Percentiles rank a stretch among this genome's conserved stretches.
These are phyloP conservation scores for Neopestalotiopsis sp. DNA, from an alignment of 2,329 filamentous ascomycete genomes.

Conservation along the genomic window DNA sequence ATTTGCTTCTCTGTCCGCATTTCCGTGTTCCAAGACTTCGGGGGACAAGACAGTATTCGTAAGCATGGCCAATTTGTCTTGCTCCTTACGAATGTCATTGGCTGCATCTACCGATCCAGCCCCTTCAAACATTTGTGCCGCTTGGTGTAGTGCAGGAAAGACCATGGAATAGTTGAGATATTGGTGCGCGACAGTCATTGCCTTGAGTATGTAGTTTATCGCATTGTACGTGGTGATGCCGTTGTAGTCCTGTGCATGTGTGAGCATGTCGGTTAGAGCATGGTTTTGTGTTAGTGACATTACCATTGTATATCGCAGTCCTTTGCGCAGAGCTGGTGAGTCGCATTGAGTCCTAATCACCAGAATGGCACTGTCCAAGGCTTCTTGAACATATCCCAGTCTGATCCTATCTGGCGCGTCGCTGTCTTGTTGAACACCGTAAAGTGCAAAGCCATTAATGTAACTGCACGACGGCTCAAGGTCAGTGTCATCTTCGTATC, in stretches of 20 bases:
- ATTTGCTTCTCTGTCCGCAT: background rate
- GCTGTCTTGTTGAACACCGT: background rate
- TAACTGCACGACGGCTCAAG: background rate
- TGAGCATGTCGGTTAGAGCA: background rate
- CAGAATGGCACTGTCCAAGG: conserved; percentile 7
- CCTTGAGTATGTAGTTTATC: background rate
- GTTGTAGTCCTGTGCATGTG: conserved; percentile 6
- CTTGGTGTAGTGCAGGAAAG: conserved; percentile 8
- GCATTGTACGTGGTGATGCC: conserved; percentile 6
- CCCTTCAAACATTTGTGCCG: conserved; percentile 10
- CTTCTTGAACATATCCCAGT: conserved; percentile 6
- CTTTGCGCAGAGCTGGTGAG: background rate
- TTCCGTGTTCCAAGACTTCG: background rate
- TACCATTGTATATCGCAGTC: conserved; percentile 11
- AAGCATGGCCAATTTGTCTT: conserved; percentile 3
- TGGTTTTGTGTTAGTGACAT: background rate
- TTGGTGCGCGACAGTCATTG: conserved; percentile 7
- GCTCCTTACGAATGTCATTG: conserved; percentile 10
- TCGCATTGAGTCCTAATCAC: conserved; percentile 4
- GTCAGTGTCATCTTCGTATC: no score
- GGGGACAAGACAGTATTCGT: conserved; percentile 9
- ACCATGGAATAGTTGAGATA: conserved; percentile 13
- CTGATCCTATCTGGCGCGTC: background rate
- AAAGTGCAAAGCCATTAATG: conserved; percentile 11
- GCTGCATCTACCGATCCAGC: conserved; percentile 7